phyloP scores from a whole-genome alignment of 2,329 filamentous ascomycete species.

The Alternaria ventricosa region DNA sequence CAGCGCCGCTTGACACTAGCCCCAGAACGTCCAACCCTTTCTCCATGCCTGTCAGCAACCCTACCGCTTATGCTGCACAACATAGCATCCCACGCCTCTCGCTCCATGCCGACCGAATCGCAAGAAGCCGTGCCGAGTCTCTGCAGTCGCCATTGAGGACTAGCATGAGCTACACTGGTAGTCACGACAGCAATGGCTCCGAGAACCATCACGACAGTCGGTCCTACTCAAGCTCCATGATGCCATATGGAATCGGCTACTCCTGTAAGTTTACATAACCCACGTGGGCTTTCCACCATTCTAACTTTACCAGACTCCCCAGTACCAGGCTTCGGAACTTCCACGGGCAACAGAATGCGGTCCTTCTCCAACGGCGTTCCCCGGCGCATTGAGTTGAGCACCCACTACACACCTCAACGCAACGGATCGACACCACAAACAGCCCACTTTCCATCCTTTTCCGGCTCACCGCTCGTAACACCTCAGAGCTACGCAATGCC shows the following conservation, averaged over 20 bases:
- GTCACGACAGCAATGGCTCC: slow-evolving; percentile 32
- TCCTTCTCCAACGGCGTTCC: slow-evolving; percentile 49
- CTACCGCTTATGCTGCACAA: slow-evolving; percentile 46
- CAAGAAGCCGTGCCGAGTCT: slow-evolving; percentile 51
- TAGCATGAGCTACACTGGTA: slow-evolving; percentile 54
- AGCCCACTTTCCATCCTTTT: slow-evolving; percentile 50
- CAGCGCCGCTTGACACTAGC: slow-evolving; percentile 44
- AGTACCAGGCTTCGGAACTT: slow-evolving; percentile 50
- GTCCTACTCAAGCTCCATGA: slow-evolving; percentile 43
- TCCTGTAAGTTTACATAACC: slow-evolving; percentile 35
- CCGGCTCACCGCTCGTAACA: slow-evolving; percentile 48
- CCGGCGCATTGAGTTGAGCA: slow-evolving; percentile 50
- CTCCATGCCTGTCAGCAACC: slow-evolving; percentile 42
- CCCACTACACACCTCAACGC: slow-evolving; percentile 46
- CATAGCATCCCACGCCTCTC: slow-evolving; percentile 52
- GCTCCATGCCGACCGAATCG: slow-evolving; percentile 52
- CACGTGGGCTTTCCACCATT: not conserved
- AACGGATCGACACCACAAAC: slow-evolving; percentile 48
- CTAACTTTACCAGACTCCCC: slow-evolving; percentile 43
- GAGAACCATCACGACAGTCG: slow-evolving; percentile 31
- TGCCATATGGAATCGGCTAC: slow-evolving; percentile 50
- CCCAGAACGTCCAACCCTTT: slow-evolving; percentile 50
- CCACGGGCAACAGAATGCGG: slow-evolving; percentile 47
- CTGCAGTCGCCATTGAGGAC: slow-evolving; percentile 54
- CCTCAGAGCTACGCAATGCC: slow-evolving; percentile 46